These are phyloP conservation scores for Cyberlindnera maclurae DNA, from an alignment of 805 yeast genomes.

Conservation along the genomic window DNA sequence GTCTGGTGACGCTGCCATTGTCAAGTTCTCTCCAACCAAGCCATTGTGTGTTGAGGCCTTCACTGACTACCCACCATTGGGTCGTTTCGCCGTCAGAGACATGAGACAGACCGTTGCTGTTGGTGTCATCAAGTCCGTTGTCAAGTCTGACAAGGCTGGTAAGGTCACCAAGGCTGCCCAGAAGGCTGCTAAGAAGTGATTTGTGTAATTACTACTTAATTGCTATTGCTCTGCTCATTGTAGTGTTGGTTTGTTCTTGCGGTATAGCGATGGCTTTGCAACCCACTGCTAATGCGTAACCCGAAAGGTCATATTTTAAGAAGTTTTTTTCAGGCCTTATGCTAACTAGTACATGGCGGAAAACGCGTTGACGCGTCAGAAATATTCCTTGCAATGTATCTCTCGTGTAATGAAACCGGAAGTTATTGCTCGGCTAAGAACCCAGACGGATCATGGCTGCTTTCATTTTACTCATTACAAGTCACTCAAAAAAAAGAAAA, in stretches of 20 bases:
- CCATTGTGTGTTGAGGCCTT: conserved; percentile 68
- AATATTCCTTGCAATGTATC: no score
- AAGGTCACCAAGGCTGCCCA: conserved; percentile 95
- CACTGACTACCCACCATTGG: conserved; percentile 95
- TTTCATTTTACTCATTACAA: no score
- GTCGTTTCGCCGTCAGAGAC: conserved; percentile 99
- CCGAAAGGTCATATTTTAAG: no score
- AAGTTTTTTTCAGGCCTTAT: no score
- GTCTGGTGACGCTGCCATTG: conserved; percentile 38
- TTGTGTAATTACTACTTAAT: background rate
- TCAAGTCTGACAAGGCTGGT: conserved; percentile 74
- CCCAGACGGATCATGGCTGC: no score
- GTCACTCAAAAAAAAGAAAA: no score
- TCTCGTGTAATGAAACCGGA: no score
- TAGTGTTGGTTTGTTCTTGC: background rate
- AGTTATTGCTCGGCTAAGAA: no score
- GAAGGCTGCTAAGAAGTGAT: conserved; percentile 18
- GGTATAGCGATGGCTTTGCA: background rate
- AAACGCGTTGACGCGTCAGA: no score
- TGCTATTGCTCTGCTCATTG: background rate
- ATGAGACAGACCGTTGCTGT: conserved; percentile 99
- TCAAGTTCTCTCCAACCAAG: conserved; percentile 69
- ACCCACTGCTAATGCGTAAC: no score
- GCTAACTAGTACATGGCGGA: no score
- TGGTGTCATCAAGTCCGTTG: conserved; percentile 68